These are phyloP conservation scores for Larix sibirica DNA, from an alignment of 83 land plant species.

Conservation along the genomic window DNA sequence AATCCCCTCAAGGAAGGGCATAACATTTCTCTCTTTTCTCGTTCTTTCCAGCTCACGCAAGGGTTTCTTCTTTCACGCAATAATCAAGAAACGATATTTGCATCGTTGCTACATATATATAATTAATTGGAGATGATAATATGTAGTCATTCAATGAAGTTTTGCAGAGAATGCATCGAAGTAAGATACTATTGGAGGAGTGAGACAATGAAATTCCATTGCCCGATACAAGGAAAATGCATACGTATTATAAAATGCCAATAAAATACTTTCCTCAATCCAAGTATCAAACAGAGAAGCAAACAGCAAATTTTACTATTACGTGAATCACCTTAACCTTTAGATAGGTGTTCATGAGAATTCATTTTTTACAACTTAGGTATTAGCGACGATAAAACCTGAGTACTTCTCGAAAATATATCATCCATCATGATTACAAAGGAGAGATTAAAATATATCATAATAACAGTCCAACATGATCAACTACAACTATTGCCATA, in stretches of 20 bases:
- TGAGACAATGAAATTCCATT: not conserved
- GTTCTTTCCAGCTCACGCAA: too few relatives aligned
- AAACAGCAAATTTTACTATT: not conserved
- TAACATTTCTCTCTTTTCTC: too few relatives aligned
- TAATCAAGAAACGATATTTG: too few relatives aligned
- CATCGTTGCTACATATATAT: not conserved
- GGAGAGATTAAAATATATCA: not conserved
- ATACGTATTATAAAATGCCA: not conserved
- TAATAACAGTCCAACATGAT: not conserved
- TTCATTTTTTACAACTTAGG: not conserved
- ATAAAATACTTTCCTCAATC: not conserved
- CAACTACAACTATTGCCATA: not conserved
- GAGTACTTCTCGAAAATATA: not conserved
- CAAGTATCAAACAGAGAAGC: not conserved
- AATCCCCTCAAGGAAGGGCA: too few relatives aligned
- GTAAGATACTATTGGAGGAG: not conserved
- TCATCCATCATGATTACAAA: not conserved
- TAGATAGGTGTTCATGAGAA: not conserved
- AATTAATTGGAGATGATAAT: not conserved
- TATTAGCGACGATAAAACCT: not conserved
- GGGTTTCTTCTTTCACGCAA: too few relatives aligned
- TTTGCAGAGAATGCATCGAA: not conserved
- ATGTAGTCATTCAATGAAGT: not conserved
- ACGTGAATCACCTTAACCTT: not conserved
- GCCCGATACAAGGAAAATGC: not conserved